A percentile compares a stretch with the other conserved stretches of the same genome.
These are phyloP conservation scores for Daldinia bambusicola DNA, from an alignment of 495 filamentous ascomycete genomes.

Conservation along the genomic window DNA sequence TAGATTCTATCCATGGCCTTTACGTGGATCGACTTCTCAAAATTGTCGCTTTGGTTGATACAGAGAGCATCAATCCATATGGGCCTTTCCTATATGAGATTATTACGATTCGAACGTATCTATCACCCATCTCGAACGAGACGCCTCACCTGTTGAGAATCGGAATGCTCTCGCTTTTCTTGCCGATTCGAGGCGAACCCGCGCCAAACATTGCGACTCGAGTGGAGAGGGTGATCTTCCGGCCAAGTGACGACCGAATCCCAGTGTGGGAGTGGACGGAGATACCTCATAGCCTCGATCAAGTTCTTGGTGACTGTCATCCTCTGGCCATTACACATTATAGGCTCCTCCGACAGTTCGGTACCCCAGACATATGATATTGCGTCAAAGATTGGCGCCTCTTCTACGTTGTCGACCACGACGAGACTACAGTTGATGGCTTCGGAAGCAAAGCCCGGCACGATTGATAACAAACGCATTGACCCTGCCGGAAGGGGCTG, in stretches of 20 bases:
- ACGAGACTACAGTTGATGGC: conserved; percentile 35
- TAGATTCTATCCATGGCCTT: conserved; percentile 48
- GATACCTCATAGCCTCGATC: conserved; percentile 35
- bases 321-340: conserved; percentile 36
- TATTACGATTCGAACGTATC: background rate
- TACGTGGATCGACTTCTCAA: conserved; percentile 43
- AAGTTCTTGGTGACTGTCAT: conserved; percentile 33
- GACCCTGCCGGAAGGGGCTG: conserved; percentile 19
- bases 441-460: conserved; percentile 27
- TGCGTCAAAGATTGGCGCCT: conserved; percentile 29
- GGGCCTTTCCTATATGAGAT: conserved; percentile 1
- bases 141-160: conserved; percentile 11
- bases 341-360: conserved; percentile 30
- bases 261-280: conserved; percentile 32
- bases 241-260: conserved; percentile 31
- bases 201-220: conserved; percentile 33
- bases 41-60: conserved; percentile 47
- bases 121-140: background rate
- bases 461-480: conserved; percentile 31
- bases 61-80: conserved; percentile 51
- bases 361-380: conserved; percentile 40
- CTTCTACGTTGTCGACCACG: conserved; percentile 15
- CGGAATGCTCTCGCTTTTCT: conserved; percentile 22
- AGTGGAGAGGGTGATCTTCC: conserved; percentile 24
- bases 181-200: conserved; percentile 28